phyloP scores from a whole-genome alignment of 306 rosid species.

The Hippophae gyantsensis region DNA sequence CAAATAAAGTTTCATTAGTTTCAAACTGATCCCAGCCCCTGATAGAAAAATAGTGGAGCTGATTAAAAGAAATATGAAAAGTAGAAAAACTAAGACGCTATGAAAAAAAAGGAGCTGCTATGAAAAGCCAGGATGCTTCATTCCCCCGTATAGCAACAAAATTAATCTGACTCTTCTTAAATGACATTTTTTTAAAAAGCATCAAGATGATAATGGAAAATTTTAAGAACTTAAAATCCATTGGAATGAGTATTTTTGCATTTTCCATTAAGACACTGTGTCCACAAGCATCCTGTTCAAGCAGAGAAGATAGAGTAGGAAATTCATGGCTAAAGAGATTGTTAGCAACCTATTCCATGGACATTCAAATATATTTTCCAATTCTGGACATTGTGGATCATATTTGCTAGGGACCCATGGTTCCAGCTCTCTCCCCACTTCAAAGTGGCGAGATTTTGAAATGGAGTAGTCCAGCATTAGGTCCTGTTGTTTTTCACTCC shows the following conservation, averaged over 20 bases:
- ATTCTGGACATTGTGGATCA: constrained; percentile 70
- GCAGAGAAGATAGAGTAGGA: constrained; percentile 9
- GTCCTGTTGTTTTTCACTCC: constrained; percentile 48
- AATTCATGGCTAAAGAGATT: constrained; percentile 19
- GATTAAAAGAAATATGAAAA: background rate
- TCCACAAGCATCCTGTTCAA: no score
- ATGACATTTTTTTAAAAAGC: no score
- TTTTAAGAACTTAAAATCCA: no score
- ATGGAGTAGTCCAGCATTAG: constrained; percentile 75
- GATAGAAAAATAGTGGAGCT: background rate
- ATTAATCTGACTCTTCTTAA: no score
- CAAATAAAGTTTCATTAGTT: constrained; percentile 72
- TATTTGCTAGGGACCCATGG: constrained; percentile 93
- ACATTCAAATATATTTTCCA: constrained; percentile 71
- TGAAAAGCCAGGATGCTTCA: no score
- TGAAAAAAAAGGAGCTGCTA: no score
- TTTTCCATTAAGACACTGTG: no score
- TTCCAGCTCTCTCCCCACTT: constrained; percentile 68
- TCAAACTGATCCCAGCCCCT: constrained; percentile 97
- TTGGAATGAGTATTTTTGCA: no score
- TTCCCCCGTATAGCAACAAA: no score
- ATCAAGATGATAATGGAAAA: no score
- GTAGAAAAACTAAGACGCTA: background rate
- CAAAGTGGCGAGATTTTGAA: constrained; percentile 65
- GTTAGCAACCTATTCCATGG: constrained; percentile 71